Evolutionary conservation across 2,329 filamentous ascomycete species (phyloP).

Genomic region (Xylaria arbuscula): DNA sequence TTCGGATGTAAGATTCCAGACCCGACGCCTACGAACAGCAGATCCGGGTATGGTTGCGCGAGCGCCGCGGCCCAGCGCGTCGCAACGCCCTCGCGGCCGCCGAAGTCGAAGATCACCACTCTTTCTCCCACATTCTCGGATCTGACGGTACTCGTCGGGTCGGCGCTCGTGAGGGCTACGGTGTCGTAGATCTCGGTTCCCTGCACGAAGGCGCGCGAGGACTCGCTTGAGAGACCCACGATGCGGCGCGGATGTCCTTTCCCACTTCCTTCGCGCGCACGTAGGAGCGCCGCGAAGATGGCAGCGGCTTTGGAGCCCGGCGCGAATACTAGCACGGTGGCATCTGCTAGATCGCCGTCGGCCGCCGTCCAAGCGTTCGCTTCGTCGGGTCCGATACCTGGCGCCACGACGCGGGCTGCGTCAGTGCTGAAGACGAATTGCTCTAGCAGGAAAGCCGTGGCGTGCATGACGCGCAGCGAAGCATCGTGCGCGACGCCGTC

Average conservation of each 20-base stretch:
- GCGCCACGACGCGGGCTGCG: slow-evolving; percentile 39
- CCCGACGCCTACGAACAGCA: slow-evolving; percentile 42
- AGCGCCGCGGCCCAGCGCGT: slow-evolving; percentile 42
- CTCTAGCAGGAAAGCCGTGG: slow-evolving; percentile 50
- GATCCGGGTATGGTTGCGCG: slow-evolving; percentile 3
- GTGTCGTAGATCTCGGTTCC: slow-evolving; percentile 44
- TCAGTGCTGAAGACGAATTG: slow-evolving; percentile 50
- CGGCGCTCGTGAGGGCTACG: slow-evolving; percentile 38
- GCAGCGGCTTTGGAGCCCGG: slow-evolving; percentile 48
- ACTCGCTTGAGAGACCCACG: slow-evolving; percentile 45
- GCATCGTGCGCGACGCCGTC: slow-evolving; percentile 44
- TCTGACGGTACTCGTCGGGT: slow-evolving; percentile 19
- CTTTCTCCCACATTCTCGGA: slow-evolving; percentile 13
- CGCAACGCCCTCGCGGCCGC: slow-evolving; percentile 42
- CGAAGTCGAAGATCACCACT: slow-evolving; percentile 48
- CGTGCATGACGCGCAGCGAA: slow-evolving; percentile 45
- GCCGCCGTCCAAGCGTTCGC: slow-evolving; percentile 43
- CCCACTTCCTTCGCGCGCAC: not conserved
- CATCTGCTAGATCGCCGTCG: slow-evolving; percentile 50
- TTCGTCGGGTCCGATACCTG: slow-evolving; percentile 26
- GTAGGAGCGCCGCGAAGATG: slow-evolving; percentile 41
- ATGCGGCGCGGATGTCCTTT: slow-evolving; percentile 37
- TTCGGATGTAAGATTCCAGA: slow-evolving; percentile 36
- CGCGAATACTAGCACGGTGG: slow-evolving; percentile 50
- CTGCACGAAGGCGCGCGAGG: slow-evolving; percentile 43